Evolutionary conservation across 1,284 basidiomycete species (phyloP), one percentile per base, ranked within the genome.

Genomic region (Rhodotorula mucilaginosa): DNA sequence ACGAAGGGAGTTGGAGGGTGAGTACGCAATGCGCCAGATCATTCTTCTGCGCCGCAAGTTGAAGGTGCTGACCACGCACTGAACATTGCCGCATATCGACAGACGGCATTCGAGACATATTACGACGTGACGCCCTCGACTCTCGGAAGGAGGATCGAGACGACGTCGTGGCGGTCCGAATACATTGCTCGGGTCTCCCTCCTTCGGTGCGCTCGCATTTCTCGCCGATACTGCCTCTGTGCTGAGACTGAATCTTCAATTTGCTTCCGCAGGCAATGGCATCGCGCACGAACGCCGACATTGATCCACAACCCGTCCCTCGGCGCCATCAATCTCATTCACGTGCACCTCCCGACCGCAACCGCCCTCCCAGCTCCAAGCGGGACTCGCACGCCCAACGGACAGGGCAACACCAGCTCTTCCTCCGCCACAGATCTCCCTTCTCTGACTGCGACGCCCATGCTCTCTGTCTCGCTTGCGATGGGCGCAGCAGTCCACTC

Each of bases 1-100:
- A 78, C 51, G 76, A 79, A 31, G 64, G 67, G 18, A 74, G 72
- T 49, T 79, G 78, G 78, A 58, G 72, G 46, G 76, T 75, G 57
- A 56, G 76, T 65, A 6, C n/a, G 5, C n/a, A 6, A 26, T 26
- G 26, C n/a, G 39, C 31, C 31, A 34, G 31, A 34, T 34, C 31
- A 34, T 12, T 51, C 29, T 58, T 19, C 23, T 44, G 13, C 34
- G 0, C 8, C 8, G 15, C 18, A 16, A 12, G 1, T 39, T 2
- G 21, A 21, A 26, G 23, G 15, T 10, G 21, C 49, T 57, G 26
- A 56, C n/a, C 2, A 10, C 10, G 6, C 15, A 4, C 13, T 51
- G 0, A 6, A 2, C 3, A 13, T 10, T 31, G 8, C 7, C 3
- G n/a, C 34, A 7, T 34, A 34, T 0, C n/a, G 10, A 4, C 51